Evolutionary conservation across 306 rosid species (phyloP).

Genomic region (Lithocarpus polystachyus): DNA sequence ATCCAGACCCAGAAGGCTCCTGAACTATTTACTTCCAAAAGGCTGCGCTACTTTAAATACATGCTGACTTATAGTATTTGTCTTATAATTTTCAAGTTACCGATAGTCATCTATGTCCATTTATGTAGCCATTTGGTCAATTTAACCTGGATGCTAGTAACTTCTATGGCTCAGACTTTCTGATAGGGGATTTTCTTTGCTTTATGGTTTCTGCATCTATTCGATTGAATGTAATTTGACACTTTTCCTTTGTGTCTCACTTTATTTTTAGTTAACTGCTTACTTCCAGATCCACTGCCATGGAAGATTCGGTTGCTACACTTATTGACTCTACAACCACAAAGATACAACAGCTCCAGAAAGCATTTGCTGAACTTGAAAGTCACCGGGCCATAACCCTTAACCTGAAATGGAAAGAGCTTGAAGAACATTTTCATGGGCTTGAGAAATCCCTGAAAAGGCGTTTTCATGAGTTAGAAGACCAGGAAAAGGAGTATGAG

Average conservation of each 20-base stretch:
- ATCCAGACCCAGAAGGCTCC: no score
- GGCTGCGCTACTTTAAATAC: no score
- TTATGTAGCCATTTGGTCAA: no score
- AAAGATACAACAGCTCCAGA: constrained; percentile 94
- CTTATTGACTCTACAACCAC: constrained; percentile 82
- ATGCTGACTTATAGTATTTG: no score
- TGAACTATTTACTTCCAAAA: no score
- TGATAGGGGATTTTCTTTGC: neutral
- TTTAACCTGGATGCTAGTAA: no score
- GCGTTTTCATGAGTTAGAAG: constrained; percentile 95
- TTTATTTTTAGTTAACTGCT: neutral
- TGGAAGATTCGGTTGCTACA: constrained; percentile 84
- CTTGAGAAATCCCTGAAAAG: constrained; percentile 96
- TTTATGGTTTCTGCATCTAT: neutral
- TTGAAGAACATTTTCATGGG: constrained; percentile 94
- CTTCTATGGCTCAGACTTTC: neutral
- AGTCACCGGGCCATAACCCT: constrained; percentile 85
- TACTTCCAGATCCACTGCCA: constrained; percentile 53
- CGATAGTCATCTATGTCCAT: no score
- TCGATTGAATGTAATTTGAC: neutral
- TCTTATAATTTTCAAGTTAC: no score
- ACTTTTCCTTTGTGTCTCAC: no score
- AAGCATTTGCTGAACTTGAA: constrained; percentile 99
- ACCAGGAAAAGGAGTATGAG: constrained; percentile 87
- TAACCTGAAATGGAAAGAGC: constrained; percentile 95